A percentile compares a stretch with the other conserved stretches of the same genome.
Evolutionary conservation across 495 filamentous ascomycete genomes (phyloP).

Genomic region (Penicillium ucsense): DNA sequence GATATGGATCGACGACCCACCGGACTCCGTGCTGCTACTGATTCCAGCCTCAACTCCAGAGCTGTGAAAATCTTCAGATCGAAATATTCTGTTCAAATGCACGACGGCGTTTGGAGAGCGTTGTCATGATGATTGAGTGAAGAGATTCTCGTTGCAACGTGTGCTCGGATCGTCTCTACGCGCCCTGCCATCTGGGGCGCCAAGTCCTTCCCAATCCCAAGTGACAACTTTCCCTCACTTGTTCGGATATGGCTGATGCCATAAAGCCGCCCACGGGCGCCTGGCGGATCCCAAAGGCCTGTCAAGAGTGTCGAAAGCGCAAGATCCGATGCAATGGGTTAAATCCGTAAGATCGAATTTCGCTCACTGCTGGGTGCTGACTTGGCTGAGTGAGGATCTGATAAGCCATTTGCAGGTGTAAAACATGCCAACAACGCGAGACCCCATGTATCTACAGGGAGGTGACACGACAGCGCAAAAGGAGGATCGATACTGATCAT

Average conservation of each 20-base stretch:
- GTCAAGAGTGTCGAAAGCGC: slow-evolving; percentile 34
- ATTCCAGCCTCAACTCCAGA: too few species aligned
- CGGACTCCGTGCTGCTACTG: too few species aligned
- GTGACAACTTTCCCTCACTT: background rate
- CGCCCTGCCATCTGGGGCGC: too few species aligned
- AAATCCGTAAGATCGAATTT: slow-evolving; percentile 19
- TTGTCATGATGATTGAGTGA: too few species aligned
- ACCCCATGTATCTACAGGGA: slow-evolving; percentile 32
- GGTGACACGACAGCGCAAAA: slow-evolving; percentile 30
- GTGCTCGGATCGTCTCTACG: too few species aligned
- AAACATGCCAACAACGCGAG: slow-evolving; percentile 28
- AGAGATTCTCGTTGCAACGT: too few species aligned
- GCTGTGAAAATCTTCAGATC: too few species aligned
- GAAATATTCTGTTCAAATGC: too few species aligned
- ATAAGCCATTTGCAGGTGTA: slow-evolving; percentile 15
- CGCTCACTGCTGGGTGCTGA: too few species aligned
- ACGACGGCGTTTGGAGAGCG: too few species aligned
- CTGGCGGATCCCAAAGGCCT: slow-evolving; percentile 36
- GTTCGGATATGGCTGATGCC: slow-evolving; percentile 21
- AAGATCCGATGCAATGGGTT: slow-evolving; percentile 37
- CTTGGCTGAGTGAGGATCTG: background rate
- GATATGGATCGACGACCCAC: slow-evolving; percentile 1
- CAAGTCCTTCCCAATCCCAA: background rate
- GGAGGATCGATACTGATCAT: slow-evolving; percentile 17
- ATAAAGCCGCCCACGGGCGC: slow-evolving; percentile 10